These are phyloP conservation scores for Podaxis sp. DNA, from an alignment of 768 basidiomycete genomes.

Conservation along the genomic window DNA sequence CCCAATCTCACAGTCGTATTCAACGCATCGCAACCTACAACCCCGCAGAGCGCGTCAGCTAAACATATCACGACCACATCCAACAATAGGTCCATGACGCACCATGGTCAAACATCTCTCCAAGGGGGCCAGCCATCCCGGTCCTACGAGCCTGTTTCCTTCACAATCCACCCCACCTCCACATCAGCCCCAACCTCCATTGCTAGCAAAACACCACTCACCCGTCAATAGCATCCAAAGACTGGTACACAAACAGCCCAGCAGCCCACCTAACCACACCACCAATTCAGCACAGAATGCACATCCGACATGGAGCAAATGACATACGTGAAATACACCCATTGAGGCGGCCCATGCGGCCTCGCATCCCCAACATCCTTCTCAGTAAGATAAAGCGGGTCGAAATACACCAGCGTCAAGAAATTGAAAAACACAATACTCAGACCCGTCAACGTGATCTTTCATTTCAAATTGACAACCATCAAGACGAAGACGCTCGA, in stretches of 20 bases:
- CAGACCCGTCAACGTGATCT: slow-evolving; percentile 92
- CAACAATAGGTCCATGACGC: slow-evolving; percentile 18
- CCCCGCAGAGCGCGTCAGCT: neutral
- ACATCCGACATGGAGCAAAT: neutral
- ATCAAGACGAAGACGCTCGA: no score
- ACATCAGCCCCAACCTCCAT: neutral
- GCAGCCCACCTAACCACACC: slow-evolving; percentile 66
- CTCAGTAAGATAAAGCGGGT: slow-evolving; percentile 73
- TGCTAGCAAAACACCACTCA: slow-evolving; percentile 31
- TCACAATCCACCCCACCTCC: neutral
- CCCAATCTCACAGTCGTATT: slow-evolving; percentile 77
- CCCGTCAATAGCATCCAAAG: slow-evolving; percentile 88
- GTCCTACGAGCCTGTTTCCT: slow-evolving; percentile 96
- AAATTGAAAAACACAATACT: slow-evolving; percentile 83
- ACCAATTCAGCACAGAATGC: neutral
- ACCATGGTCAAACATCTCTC: slow-evolving; percentile 99
- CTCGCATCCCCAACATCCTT: slow-evolving; percentile 48
- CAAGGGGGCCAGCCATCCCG: slow-evolving; percentile 96
- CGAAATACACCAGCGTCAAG: slow-evolving; percentile 77
- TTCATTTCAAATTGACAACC: neutral
- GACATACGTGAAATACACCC: slow-evolving; percentile 89
- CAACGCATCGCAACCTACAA: slow-evolving; percentile 82
- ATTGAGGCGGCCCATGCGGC: slow-evolving; percentile 59
- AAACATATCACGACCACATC: neutral
- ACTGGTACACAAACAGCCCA: slow-evolving; percentile 92